phyloP scores from a whole-genome alignment of 148 eudicot genomes.

The Simmondsia chinensis region DNA sequence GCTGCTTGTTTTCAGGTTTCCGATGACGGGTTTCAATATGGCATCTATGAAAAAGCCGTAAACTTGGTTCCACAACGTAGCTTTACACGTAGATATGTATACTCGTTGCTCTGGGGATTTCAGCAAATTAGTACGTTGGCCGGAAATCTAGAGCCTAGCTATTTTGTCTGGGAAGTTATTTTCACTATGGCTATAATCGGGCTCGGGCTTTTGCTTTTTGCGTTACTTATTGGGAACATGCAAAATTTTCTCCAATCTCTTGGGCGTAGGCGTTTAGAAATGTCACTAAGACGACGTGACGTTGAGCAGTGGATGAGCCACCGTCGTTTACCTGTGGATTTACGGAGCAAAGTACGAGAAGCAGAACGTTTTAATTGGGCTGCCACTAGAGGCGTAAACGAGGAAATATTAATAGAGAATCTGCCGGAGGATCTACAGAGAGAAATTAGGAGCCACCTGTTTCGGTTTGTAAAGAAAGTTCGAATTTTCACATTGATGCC shows the following conservation, averaged over 20 bases:
- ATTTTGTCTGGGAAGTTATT: conserved; percentile 66
- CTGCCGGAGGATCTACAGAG: conserved; percentile 82
- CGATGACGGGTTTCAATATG: conserved; percentile 36
- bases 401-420: conserved; percentile 61
- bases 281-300: conserved; percentile 75
- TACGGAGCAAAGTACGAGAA: conserved; percentile 64
- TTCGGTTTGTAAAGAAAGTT: conserved; percentile 47
- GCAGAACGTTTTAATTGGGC: conserved; percentile 76
- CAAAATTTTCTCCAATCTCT: conserved; percentile 86
- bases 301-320: conserved; percentile 94
- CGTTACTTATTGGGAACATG: conserved; percentile 79
- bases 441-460: conserved; percentile 67
- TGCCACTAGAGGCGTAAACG: conserved; percentile 74
- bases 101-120: conserved; percentile 83
- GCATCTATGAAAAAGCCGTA: conserved; percentile 56
- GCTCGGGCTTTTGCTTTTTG: conserved; percentile 72
- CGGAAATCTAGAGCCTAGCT: conserved; percentile 71
- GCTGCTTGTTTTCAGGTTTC: conserved; percentile 19
- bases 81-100: conserved; percentile 43
- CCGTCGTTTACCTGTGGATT: conserved; percentile 62
- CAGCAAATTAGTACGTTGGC: conserved; percentile 95
- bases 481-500: conserved; percentile 58
- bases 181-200: conserved; percentile 78
- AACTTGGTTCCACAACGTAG: conserved; percentile 31
- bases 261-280: conserved; percentile 76